These are phyloP conservation scores for Spathaspora gorwiae DNA, from an alignment of 805 yeast genomes.

Conservation along the genomic window DNA sequence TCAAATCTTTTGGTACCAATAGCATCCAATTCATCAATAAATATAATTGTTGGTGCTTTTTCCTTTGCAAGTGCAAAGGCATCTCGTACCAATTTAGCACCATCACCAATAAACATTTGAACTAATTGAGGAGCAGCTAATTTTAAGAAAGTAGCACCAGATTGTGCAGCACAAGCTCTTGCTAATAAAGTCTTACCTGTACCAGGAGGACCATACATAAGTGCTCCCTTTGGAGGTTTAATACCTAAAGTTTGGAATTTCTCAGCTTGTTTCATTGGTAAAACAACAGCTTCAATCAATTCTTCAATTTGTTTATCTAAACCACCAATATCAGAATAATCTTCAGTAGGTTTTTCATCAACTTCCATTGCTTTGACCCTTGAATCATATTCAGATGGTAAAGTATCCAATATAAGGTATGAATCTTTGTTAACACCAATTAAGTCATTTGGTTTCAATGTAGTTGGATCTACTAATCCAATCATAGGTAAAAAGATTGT, in stretches of 20 bases:
- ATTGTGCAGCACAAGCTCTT: conserved; percentile 46
- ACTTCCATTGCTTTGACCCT: conserved; percentile 99
- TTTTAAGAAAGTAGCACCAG: conserved; percentile 42
- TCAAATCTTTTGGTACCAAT: conserved; percentile 45
- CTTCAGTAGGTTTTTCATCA: conserved; percentile 97
- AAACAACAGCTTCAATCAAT: conserved; percentile 94
- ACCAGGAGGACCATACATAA: conserved; percentile 48
- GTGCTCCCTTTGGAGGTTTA: conserved; percentile 52
- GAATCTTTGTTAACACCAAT: conserved; percentile 98
- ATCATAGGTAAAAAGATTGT: conserved; percentile 94
- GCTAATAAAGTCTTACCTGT: conserved; percentile 45
- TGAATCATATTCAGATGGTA: conserved; percentile 96
- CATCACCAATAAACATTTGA: conserved; percentile 46
- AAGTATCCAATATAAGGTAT: conserved; percentile 83
- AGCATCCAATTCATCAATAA: conserved; percentile 45
- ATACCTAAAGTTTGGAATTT: conserved; percentile 92
- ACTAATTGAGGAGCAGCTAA: conserved; percentile 45
- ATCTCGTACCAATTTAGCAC: conserved; percentile 43
- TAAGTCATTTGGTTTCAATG: conserved; percentile 93
- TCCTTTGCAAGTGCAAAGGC: conserved; percentile 45
- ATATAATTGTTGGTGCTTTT: conserved; percentile 43
- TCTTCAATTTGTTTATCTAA: conserved; percentile 97
- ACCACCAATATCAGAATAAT: conserved; percentile 97
- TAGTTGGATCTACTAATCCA: conserved; percentile 88
- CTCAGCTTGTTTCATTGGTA: conserved; percentile 98